Evolutionary conservation across 768 basidiomycete genomes (phyloP).

Genomic region (Rhodotorula taiwanensis): DNA sequence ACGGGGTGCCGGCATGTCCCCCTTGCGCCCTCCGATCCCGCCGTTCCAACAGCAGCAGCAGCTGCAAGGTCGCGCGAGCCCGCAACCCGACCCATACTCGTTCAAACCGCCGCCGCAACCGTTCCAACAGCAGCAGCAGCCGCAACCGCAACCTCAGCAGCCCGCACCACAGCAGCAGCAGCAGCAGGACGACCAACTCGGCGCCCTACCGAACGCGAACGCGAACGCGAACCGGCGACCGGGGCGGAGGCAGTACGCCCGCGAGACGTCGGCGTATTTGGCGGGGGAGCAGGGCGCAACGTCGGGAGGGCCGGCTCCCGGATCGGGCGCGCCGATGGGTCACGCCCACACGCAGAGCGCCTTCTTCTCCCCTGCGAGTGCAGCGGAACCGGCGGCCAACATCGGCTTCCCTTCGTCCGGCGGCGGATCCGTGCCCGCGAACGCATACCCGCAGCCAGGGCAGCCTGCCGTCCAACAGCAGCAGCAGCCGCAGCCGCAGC

Average conservation of each 20-base stretch:
- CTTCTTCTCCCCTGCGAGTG: constrained; percentile 32
- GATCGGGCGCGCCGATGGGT: constrained; percentile 4
- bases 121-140: not conserved
- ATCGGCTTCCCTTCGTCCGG: constrained; percentile 12
- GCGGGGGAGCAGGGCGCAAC: constrained; percentile 11
- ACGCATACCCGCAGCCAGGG: not conserved
- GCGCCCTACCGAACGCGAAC: not conserved
- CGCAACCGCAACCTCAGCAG: not conserved
- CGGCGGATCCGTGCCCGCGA: not conserved
- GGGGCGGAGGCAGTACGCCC: constrained; percentile 22
- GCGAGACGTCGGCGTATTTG: constrained; percentile 32
- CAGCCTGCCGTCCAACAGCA: constrained; percentile 13
- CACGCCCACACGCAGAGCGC: constrained; percentile 29
- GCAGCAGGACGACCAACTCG: constrained; percentile 2
- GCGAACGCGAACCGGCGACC: constrained; percentile 7
- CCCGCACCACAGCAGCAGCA: not conserved
- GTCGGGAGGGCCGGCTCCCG: not conserved
- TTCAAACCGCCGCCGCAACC: too few species aligned
- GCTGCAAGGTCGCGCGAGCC: not conserved
- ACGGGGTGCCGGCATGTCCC: constrained; percentile 4
- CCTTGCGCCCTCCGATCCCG: constrained; percentile 16
- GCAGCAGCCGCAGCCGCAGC: constrained; percentile 43
- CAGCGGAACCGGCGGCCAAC: not conserved
- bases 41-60: not conserved
- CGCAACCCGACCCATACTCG: not conserved